Evolutionary conservation across 305 asterid species (phyloP).

Genomic region (Fraxinus sp.): DNA sequence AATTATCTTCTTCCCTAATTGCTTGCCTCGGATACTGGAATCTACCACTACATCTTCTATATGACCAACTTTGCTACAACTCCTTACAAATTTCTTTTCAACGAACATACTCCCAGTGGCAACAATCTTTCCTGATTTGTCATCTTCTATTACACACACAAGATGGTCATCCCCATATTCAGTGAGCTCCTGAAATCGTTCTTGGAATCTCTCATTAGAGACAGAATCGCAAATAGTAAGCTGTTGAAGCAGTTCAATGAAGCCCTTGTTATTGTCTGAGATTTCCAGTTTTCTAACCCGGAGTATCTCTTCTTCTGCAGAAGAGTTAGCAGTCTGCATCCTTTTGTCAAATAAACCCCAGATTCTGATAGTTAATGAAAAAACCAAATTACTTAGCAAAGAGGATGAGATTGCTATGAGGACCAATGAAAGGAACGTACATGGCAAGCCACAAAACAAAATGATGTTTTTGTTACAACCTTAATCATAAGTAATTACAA

Average conservation of each 20-base stretch:
- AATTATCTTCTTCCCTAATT: constrained; percentile 65
- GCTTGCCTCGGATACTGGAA: constrained; percentile 61
- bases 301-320: constrained; percentile 37
- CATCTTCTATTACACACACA: constrained; percentile 64
- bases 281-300: constrained; percentile 58
- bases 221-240: constrained; percentile 38
- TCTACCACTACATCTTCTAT: constrained; percentile 92
- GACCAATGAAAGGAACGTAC: background rate
- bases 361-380: background rate
- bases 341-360: background rate
- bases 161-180: constrained; percentile 50
- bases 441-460: background rate
- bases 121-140: constrained; percentile 44
- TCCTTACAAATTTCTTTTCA: constrained; percentile 69
- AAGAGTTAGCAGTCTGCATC: constrained; percentile 28
- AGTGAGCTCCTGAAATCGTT: constrained; percentile 33
- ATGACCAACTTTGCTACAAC: constrained; percentile 77
- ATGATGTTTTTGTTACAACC: background rate
- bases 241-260: constrained; percentile 38
- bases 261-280: constrained; percentile 42
- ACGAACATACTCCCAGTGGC: constrained; percentile 76
- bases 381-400: background rate
- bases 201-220: constrained; percentile 32
- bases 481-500: background rate
- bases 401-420: background rate